Evolutionary conservation across 2,329 filamentous ascomycete species (phyloP).

Genomic region (Fusarium fujikuroi): DNA sequence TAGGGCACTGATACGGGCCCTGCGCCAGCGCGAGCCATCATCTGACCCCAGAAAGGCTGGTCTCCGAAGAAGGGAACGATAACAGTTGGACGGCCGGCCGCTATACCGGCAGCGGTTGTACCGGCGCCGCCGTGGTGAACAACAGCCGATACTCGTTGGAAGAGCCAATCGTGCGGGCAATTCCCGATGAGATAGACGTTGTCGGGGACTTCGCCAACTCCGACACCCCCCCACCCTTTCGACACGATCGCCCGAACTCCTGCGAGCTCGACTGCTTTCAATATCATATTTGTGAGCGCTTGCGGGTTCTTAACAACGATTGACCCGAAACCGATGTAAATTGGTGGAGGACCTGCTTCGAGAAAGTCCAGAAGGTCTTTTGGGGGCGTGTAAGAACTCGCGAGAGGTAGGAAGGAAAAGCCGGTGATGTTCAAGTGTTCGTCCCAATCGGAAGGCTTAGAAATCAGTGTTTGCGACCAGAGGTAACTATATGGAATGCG

Average conservation of each 20-base stretch:
- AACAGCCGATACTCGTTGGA: conserved; percentile 66
- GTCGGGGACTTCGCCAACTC: conserved; percentile 58
- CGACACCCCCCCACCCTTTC: conserved; percentile 73
- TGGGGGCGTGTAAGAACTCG: conserved; percentile 63
- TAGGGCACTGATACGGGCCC: conserved; percentile 68
- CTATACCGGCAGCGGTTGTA: conserved; percentile 71
- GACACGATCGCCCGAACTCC: conserved; percentile 71
- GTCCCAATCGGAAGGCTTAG: conserved; percentile 72
- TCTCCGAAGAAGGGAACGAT: conserved; percentile 75
- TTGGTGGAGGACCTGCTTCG: conserved; percentile 64
- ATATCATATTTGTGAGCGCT: conserved; percentile 66
- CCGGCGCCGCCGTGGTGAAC: conserved; percentile 74
- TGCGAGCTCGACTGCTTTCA: conserved; percentile 66
- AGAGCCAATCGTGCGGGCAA: conserved; percentile 74
- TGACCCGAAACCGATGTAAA: conserved; percentile 75
- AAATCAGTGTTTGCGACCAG: conserved; percentile 74
- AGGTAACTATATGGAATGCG: conserved; percentile 76
- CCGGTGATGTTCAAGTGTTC: conserved; percentile 68
- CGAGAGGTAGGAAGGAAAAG: conserved; percentile 69
- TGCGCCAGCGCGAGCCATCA: conserved; percentile 69
- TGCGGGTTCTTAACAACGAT: conserved; percentile 73
- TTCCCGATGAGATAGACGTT: conserved; percentile 71
- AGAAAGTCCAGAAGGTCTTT: conserved; percentile 66
- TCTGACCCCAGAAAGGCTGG: conserved; percentile 74
- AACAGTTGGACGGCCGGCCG: conserved; percentile 69